Percentiles rank a stretch among this genome's conserved stretches.
Conservation (phyloP, 108 stramenopile species). For the Cyclotella sp. region DNA sequence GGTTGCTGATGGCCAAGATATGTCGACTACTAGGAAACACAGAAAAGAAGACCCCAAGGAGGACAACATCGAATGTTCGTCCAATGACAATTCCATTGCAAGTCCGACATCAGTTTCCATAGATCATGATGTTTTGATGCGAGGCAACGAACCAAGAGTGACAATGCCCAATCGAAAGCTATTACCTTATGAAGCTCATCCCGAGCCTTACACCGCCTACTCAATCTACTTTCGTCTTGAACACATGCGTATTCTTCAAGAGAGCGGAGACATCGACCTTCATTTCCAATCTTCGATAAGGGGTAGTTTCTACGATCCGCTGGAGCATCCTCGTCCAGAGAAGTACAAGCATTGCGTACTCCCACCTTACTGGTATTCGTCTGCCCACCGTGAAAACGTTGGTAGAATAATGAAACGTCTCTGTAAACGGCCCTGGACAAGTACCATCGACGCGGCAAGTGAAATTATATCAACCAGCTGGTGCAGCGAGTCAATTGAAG, state of each 20-base stretch:
- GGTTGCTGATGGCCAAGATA: background rate
- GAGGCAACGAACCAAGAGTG: background rate
- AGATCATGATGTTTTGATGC: background rate
- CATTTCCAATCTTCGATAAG: background rate
- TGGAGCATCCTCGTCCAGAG: slow-evolving; percentile 17
- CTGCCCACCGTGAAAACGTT: background rate
- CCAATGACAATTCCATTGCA: no score
- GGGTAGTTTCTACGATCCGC: background rate
- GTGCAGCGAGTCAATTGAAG: background rate
- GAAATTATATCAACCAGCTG: background rate
- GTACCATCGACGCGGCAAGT: background rate
- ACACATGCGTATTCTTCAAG: slow-evolving; percentile 11
- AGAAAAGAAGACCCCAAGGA: no score
- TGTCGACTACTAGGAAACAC: no score
- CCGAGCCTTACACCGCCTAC: slow-evolving; percentile 1
- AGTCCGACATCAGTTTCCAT: background rate
- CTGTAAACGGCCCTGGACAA: background rate
- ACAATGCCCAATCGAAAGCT: background rate
- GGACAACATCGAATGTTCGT: no score
- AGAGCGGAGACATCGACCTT: background rate
- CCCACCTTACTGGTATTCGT: slow-evolving; percentile 7
- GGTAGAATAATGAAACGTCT: slow-evolving; percentile 7
- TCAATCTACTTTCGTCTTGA: slow-evolving; percentile 14
- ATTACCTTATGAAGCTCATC: background rate
- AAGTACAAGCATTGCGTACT: slow-evolving; percentile 6